A percentile compares a stretch with the other conserved stretches of the same genome.
These are phyloP conservation scores for Fusarium piperis DNA, from an alignment of 2,329 filamentous ascomycete genomes.

Conservation along the genomic window DNA sequence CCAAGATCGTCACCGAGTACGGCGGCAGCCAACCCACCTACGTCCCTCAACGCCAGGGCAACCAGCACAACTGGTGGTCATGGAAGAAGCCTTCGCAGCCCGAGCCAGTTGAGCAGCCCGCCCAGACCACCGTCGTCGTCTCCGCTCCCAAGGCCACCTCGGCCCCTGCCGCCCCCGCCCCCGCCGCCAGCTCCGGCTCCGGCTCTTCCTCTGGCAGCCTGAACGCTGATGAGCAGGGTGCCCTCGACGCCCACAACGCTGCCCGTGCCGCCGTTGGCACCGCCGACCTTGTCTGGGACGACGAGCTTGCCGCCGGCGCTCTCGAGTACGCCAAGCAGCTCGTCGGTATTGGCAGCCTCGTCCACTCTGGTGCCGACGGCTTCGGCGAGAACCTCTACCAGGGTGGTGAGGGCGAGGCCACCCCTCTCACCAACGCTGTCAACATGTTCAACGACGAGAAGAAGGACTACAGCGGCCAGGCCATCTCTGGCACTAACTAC, in stretches of 20 bases:
- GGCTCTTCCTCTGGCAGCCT: constrained; percentile 18
- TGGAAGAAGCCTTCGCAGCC: not conserved
- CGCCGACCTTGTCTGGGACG: constrained; percentile 32
- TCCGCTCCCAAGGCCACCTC: constrained; percentile 7
- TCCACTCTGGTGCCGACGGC: constrained; percentile 28
- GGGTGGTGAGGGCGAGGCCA: constrained; percentile 19
- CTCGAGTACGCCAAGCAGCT: constrained; percentile 39
- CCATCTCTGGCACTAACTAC: constrained; percentile 35
- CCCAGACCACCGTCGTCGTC: not conserved
- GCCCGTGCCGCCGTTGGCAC: constrained; percentile 37
- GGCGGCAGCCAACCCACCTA: not conserved
- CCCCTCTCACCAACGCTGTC: constrained; percentile 30
- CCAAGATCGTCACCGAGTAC: constrained; percentile 23
- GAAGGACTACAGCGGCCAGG: constrained; percentile 35
- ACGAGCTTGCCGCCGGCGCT: constrained; percentile 32
- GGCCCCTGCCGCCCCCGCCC: constrained; percentile 14
- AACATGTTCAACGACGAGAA: constrained; percentile 38
- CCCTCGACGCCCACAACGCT: constrained; percentile 40
- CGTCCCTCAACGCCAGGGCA: not conserved
- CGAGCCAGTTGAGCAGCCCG: not conserved
- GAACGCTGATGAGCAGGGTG: constrained; percentile 33
- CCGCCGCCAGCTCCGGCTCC: constrained; percentile 3
- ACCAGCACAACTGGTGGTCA: not conserved
- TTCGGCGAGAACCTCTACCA: constrained; percentile 42
- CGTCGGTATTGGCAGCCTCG: constrained; percentile 26